These are phyloP conservation scores for Tephrocybe sp. DNA, from an alignment of 768 basidiomycete species.

Conservation along the genomic window DNA sequence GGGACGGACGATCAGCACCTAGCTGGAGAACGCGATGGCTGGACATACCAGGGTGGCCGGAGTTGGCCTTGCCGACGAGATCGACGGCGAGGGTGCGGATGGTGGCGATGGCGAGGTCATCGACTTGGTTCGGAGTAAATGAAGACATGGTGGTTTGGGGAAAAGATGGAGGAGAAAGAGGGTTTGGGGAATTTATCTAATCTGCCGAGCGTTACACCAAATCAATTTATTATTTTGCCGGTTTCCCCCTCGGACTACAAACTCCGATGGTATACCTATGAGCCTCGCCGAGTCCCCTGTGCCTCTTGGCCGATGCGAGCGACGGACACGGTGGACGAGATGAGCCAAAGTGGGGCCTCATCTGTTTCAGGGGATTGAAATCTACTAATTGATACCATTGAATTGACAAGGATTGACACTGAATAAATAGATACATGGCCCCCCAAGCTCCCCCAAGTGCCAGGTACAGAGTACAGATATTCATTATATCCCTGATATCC, in stretches of 20 bases:
- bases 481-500: too few species aligned
- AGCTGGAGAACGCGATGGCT: slow-evolving; percentile 6
- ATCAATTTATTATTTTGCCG: slow-evolving; percentile 10
- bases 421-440: too few species aligned
- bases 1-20: slow-evolving; percentile 6
- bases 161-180: slow-evolving; percentile 20
- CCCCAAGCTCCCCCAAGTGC: too few species aligned
- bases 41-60: slow-evolving; percentile 79
- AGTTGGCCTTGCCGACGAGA: slow-evolving; percentile 86
- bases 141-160: slow-evolving; percentile 38
- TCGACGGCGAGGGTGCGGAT: slow-evolving; percentile 78
- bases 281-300: not conserved
- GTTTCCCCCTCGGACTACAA: slow-evolving; percentile 10
- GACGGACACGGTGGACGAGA: too few species aligned
- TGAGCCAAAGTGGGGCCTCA: too few species aligned
- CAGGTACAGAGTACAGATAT: too few species aligned
- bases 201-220: slow-evolving; percentile 8
- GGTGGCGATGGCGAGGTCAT: slow-evolving; percentile 64
- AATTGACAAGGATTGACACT: too few species aligned
- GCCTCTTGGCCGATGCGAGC: too few species aligned
- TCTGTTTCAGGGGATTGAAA: too few species aligned
- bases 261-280: slow-evolving; percentile 9
- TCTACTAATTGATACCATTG: too few species aligned
- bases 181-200: slow-evolving; percentile 18
- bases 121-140: slow-evolving; percentile 41